Percentiles rank a stretch among this genome's conserved stretches.
Evolutionary conservation across 148 eudicot species (phyloP).

Genomic region (Rheum nobile): DNA sequence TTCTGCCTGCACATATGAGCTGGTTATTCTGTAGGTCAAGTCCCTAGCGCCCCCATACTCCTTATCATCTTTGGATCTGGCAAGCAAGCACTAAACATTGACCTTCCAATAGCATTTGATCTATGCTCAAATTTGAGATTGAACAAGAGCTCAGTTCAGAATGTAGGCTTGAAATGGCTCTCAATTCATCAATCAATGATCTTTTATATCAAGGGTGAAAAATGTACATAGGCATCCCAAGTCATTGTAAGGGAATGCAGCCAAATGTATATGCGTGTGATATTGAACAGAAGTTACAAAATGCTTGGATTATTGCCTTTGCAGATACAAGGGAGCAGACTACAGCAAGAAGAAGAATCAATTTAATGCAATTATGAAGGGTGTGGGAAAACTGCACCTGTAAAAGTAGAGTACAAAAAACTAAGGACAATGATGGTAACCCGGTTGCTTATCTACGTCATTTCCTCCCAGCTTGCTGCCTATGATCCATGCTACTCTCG

Average conservation of each 20-base stretch:
- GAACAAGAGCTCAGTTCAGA: too few relatives aligned
- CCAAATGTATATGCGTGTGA: not conserved
- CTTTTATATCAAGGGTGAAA: not conserved
- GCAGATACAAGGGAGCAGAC: not conserved
- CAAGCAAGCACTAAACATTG: too few relatives aligned
- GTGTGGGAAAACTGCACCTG: not conserved
- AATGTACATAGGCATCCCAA: not conserved
- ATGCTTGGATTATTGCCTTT: not conserved
- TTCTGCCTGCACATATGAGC: conserved; percentile 2
- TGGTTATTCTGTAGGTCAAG: not conserved
- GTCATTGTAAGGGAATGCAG: not conserved
- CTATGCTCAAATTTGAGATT: too few relatives aligned
- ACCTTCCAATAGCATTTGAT: too few relatives aligned
- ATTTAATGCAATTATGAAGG: not conserved
- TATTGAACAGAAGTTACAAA: not conserved
- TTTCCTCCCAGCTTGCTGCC: too few relatives aligned
- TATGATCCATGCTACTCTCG: too few relatives aligned
- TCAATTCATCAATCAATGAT: not conserved
- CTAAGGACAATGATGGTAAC: not conserved
- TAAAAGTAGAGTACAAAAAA: not conserved
- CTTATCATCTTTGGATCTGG: too few relatives aligned
- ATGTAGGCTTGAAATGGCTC: not conserved
- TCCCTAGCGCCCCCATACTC: not conserved
- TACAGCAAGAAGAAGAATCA: not conserved
- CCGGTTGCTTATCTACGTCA: not conserved